These are phyloP conservation scores for Sordariomycetes sp. DNA, from an alignment of 2,329 filamentous ascomycete species.

Conservation along the genomic window DNA sequence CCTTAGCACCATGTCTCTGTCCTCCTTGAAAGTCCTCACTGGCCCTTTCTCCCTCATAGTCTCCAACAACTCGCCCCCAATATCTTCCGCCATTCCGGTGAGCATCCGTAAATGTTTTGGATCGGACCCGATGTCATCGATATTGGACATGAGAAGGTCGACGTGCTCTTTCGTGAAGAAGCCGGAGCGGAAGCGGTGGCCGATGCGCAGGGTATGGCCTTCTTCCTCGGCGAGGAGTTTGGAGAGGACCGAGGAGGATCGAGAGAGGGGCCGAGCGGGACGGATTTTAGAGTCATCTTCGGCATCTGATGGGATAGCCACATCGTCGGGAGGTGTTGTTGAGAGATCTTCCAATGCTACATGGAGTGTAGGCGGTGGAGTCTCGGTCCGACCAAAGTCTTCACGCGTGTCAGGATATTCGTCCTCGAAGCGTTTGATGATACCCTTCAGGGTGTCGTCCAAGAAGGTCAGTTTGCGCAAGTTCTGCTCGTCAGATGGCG, in stretches of 20 bases:
- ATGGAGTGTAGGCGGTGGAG: not conserved
- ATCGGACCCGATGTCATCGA: slow-evolving; percentile 41
- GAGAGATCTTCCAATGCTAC: slow-evolving; percentile 10
- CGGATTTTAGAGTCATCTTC: slow-evolving; percentile 27
- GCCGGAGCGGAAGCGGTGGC: slow-evolving; percentile 45
- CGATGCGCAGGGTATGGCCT: slow-evolving; percentile 43
- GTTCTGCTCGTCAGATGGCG: slow-evolving; percentile 61
- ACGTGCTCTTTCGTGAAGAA: slow-evolving; percentile 44
- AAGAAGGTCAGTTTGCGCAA: slow-evolving; percentile 82
- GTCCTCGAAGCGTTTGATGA: slow-evolving; percentile 92
- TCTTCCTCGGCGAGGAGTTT: slow-evolving; percentile 48
- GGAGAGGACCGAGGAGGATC: slow-evolving; percentile 44
- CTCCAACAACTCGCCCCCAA: slow-evolving; percentile 50
- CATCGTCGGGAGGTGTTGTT: slow-evolving; percentile 18
- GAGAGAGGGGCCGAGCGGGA: slow-evolving; percentile 30
- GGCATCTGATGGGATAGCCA: slow-evolving; percentile 28
- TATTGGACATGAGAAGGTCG: slow-evolving; percentile 34
- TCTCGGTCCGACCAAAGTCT: slow-evolving; percentile 3
- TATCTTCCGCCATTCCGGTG: slow-evolving; percentile 51
- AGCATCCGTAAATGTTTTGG: slow-evolving; percentile 44
- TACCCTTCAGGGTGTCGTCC: slow-evolving; percentile 77
- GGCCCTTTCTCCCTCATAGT: slow-evolving; percentile 49
- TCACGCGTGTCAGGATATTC: slow-evolving; percentile 84
- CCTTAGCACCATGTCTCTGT: slow-evolving; percentile 39
- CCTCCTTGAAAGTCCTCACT: slow-evolving; percentile 51